Conservation (phyloP, 2,329 filamentous ascomycete species). For the Neonectria hederae region DNA sequence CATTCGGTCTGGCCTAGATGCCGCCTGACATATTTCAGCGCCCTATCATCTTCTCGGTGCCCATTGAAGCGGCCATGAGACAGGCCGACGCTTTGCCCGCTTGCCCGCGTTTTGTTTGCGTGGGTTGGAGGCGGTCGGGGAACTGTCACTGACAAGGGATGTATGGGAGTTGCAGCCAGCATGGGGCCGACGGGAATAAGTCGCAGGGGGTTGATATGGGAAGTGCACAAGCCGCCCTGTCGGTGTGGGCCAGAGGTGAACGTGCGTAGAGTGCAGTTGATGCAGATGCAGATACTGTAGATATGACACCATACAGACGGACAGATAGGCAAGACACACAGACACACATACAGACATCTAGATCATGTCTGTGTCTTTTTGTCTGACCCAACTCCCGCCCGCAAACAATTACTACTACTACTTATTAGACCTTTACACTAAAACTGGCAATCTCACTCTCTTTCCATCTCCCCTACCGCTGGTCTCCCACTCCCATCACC, state of each 20-base stretch:
- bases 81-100: neutral
- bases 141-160: neutral
- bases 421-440: too few relatives aligned
- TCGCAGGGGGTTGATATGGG: neutral
- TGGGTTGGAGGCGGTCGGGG: neutral
- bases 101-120: neutral
- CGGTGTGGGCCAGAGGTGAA: neutral
- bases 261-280: neutral
- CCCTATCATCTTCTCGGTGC: neutral
- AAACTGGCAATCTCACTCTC: neutral
- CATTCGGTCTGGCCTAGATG: neutral
- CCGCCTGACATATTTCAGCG: neutral
- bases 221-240: neutral
- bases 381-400: neutral
- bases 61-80: neutral
- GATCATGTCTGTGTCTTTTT: neutral
- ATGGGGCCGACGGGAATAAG: neutral
- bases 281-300: neutral
- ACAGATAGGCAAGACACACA: too few relatives aligned
- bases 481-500: neutral
- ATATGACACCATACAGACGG: neutral
- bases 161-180: neutral
- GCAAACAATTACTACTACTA: too few relatives aligned
- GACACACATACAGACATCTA: neutral
- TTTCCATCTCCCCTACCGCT: neutral